Conservation (phyloP, 306 rosid genomes). For the Senna siamea region DNA sequence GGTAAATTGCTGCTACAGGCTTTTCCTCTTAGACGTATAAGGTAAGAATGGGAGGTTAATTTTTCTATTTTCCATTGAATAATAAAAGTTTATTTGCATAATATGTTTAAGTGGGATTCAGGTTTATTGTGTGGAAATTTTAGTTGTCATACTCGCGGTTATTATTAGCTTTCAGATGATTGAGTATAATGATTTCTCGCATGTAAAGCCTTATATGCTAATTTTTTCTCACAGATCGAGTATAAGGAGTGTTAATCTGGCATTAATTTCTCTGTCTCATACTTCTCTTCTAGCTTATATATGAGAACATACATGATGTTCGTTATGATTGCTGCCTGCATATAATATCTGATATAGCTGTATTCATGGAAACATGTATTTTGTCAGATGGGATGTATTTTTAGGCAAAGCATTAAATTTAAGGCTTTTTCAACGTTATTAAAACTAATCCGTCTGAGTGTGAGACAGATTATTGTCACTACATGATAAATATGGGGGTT, state of each 20-base stretch:
- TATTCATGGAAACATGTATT: not conserved
- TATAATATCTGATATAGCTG: not conserved
- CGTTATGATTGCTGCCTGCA: not conserved
- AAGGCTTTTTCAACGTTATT: too few relatives aligned
- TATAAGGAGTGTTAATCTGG: not conserved
- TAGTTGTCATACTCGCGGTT: not conserved
- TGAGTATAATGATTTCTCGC: not conserved
- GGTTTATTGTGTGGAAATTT: not conserved
- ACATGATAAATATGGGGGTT: too few relatives aligned
- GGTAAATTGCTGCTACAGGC: not conserved
- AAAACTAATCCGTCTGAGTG: too few relatives aligned
- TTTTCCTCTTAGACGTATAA: conserved; percentile 13
- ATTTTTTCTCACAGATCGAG: not conserved
- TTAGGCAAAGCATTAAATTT: too few relatives aligned
- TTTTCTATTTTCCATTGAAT: not conserved
- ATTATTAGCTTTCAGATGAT: not conserved
- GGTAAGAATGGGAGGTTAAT: conserved; percentile 23
- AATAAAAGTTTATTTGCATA: not conserved
- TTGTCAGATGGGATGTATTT: not conserved
- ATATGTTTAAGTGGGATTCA: not conserved
- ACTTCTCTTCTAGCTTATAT: not conserved
- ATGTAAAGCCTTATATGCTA: not conserved
- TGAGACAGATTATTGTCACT: too few relatives aligned
- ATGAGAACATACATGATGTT: not conserved
- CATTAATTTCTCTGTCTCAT: not conserved